Conservation (phyloP, 2,329 filamentous ascomycete species). For the Zymoseptoria passerinii region DNA sequence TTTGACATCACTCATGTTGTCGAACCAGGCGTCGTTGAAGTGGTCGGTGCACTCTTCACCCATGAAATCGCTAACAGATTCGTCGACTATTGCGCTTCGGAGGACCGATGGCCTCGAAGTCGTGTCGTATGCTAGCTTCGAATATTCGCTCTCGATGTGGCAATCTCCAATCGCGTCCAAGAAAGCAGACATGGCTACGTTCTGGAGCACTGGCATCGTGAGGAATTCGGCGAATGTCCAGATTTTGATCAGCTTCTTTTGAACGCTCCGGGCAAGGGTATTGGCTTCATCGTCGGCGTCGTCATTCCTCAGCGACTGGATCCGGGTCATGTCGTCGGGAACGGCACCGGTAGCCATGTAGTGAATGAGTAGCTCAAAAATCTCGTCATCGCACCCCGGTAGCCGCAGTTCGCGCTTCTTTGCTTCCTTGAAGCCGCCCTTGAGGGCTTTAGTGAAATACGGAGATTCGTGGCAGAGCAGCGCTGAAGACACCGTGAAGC, state of each 20-base stretch:
- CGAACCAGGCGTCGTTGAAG: neutral
- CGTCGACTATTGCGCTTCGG: neutral
- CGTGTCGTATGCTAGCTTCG: neutral
- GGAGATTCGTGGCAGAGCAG: neutral
- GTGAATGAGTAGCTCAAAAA: constrained; percentile 3
- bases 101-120: neutral
- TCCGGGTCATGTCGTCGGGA: neutral
- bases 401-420: neutral
- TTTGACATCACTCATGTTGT: neutral
- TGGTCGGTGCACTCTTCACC: neutral
- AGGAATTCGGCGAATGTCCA: neutral
- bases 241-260: neutral
- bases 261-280: too few relatives aligned
- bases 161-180: neutral
- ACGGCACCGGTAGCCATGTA: neutral
- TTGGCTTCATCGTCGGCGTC: too few relatives aligned
- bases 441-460: constrained; percentile 5
- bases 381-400: constrained; percentile 1
- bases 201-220: constrained; percentile 1
- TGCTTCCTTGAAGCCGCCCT: neutral
- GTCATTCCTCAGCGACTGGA: neutral
- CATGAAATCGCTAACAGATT: neutral
- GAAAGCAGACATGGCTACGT: neutral
- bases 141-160: neutral
- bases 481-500: neutral